These are phyloP conservation scores for Lactifluus pinguis DNA, from an alignment of 768 basidiomycete species.

Conservation along the genomic window DNA sequence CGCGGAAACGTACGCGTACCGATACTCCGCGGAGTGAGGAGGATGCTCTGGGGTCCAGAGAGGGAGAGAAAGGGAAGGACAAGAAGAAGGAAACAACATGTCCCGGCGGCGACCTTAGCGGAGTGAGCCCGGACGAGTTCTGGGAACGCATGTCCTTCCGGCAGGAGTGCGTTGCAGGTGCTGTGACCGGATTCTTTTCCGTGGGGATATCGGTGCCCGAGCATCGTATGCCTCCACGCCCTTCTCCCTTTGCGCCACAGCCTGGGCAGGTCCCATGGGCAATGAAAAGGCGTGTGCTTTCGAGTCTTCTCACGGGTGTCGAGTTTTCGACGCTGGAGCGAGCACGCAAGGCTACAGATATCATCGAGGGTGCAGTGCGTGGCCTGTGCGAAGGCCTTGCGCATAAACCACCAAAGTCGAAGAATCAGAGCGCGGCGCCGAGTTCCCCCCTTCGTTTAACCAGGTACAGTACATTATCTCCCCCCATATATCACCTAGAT, in stretches of 20 bases:
- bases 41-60: conserved; percentile 1
- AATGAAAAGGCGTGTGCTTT: conserved; percentile 61
- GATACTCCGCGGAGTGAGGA: conserved; percentile 4
- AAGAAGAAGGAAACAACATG: conserved; percentile 17
- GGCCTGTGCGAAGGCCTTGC: conserved; percentile 62
- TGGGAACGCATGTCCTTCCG: conserved; percentile 97
- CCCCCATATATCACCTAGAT: neutral
- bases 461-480: conserved; percentile 30
- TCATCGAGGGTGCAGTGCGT: conserved; percentile 56
- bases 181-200: conserved; percentile 91
- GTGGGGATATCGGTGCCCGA: conserved; percentile 37
- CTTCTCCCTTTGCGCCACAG: conserved; percentile 22
- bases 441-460: conserved; percentile 42
- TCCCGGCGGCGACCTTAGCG: conserved; percentile 43
- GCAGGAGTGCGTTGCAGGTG: conserved; percentile 87
- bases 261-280: conserved; percentile 31
- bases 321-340: conserved; percentile 67
- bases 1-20: conserved; percentile 46
- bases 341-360: conserved; percentile 59
- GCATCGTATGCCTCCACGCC: conserved; percentile 10
- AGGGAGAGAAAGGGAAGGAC: conserved; percentile 19
- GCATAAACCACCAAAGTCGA: conserved; percentile 9
- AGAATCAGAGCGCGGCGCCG: conserved; percentile 13
- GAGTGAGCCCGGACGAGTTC: conserved; percentile 69
- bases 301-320: conserved; percentile 55